phyloP scores from a whole-genome alignment of 2,329 filamentous ascomycete species.

The Cercospora sp. region DNA sequence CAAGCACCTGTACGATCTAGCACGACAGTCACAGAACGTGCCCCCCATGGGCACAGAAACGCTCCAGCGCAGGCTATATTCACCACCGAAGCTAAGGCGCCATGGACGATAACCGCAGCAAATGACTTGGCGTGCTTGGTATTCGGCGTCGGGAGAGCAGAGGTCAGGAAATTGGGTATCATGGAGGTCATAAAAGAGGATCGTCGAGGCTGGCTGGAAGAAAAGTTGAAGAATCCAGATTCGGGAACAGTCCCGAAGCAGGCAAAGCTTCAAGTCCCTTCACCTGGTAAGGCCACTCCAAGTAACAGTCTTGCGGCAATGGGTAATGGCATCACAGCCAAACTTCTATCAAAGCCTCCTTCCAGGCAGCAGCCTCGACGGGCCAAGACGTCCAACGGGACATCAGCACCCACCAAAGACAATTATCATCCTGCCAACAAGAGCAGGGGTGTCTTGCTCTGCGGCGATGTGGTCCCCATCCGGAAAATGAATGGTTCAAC shows the following conservation, averaged over 20 bases:
- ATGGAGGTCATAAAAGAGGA: slow-evolving; percentile 92
- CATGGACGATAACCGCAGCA: slow-evolving; percentile 94
- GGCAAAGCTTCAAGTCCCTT: slow-evolving; percentile 26
- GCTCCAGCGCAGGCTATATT: slow-evolving; percentile 97
- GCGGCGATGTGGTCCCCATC: slow-evolving; percentile 97
- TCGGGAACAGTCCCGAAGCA: slow-evolving; percentile 35
- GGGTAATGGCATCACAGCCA: slow-evolving; percentile 82
- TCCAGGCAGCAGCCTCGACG: slow-evolving; percentile 59
- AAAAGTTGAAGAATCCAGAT: slow-evolving; percentile 71
- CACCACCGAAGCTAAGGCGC: slow-evolving; percentile 84
- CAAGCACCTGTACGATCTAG: slow-evolving; percentile 38
- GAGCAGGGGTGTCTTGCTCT: slow-evolving; percentile 85
- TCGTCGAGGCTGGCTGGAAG: slow-evolving; percentile 82
- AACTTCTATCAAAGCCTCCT: slow-evolving; percentile 79
- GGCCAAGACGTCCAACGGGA: slow-evolving; percentile 66
- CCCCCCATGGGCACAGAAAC: slow-evolving; percentile 79
- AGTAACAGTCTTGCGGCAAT: slow-evolving; percentile 57
- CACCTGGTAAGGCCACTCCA: slow-evolving; percentile 41
- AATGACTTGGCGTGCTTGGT: slow-evolving; percentile 95
- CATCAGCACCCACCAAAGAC: slow-evolving; percentile 48
- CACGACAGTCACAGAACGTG: slow-evolving; percentile 41
- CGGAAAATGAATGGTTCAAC: slow-evolving; percentile 90
- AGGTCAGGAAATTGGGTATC: slow-evolving; percentile 92
- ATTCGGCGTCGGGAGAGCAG: slow-evolving; percentile 97
- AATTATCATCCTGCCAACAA: slow-evolving; percentile 63